Base-by-base conservation (phyloP, 2,329 filamentous ascomycete genomes). In the Xylariomycetidae sp. region DNA sequence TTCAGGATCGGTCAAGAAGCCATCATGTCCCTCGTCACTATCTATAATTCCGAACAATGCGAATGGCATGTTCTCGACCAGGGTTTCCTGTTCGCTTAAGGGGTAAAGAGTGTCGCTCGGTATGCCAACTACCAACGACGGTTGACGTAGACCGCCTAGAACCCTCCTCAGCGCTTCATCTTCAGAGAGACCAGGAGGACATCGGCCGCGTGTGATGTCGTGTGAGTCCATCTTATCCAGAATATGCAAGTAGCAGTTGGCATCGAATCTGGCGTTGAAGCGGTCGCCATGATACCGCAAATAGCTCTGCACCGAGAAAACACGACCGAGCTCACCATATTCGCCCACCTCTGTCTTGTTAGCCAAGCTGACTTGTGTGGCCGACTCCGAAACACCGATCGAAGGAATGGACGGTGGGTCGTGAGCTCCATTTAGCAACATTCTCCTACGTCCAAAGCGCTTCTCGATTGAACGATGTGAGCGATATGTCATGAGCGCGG, bases 401-500 rank as follows among this genome's bases (percentile, higher is more conserved):
- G n/a, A n/a, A n/a, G n/a, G n/a, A n/a, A n/a, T n/a, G n/a, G n/a
- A n/a, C n/a, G n/a, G n/a, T n/a, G n/a, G n/a, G n/a, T n/a, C n/a
- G n/a, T n/a, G n/a, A n/a, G n/a, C n/a, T n/a, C n/a, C n/a, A n/a
- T n/a, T n/a, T n/a, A n/a, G n/a, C n/a, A n/a, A n/a, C n/a, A n/a
- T n/a, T n/a, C n/a, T n/a, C n/a, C n/a, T n/a, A n/a, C n/a, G n/a
- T n/a, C n/a, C n/a, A 38, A 63, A 64, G 8, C 56, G 48, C 10
- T 34, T 34, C 31, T 62, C 53, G 40, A 64, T 63, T 12, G 56
- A 60, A 15, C 40, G 41, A 10, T 41, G 50, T 7, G 54, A 58
- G 2, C 60, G 56, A 36, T 64, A 63, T 1, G 61, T 62, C 11
- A 64, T 47, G 56, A 63, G 58, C 3, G 58, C 59, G 12, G 59